These are phyloP conservation scores for Leccinum subtestaceum DNA, from an alignment of 768 basidiomycete genomes.

Conservation along the genomic window DNA sequence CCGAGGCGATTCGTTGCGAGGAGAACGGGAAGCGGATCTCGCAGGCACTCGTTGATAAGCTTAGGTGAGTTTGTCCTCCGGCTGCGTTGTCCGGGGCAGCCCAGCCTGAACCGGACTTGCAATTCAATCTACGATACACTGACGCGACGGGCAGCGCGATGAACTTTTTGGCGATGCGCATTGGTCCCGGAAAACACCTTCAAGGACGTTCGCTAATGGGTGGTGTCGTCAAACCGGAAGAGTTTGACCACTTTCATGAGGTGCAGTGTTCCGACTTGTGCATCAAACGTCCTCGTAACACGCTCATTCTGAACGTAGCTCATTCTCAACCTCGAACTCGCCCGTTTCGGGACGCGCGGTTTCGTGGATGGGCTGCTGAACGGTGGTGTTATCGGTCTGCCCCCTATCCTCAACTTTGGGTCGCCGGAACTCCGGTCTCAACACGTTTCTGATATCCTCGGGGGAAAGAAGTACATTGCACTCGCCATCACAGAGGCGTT, in stretches of 20 bases:
- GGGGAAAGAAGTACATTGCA: slow-evolving; percentile 81
- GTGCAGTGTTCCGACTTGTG: slow-evolving; percentile 32
- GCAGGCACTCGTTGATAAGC: slow-evolving; percentile 79
- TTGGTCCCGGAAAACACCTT: slow-evolving; percentile 83
- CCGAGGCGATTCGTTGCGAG: slow-evolving; percentile 78
- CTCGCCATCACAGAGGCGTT: slow-evolving; percentile 94
- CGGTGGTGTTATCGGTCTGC: slow-evolving; percentile 82
- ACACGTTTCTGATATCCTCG: slow-evolving; percentile 70
- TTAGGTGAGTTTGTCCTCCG: slow-evolving; percentile 53
- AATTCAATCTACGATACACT: not conserved
- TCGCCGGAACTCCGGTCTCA: slow-evolving; percentile 66
- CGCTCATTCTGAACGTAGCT: slow-evolving; percentile 41
- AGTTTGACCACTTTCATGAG: slow-evolving; percentile 95
- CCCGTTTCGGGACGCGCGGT: slow-evolving; percentile 79
- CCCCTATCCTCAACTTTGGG: slow-evolving; percentile 87
- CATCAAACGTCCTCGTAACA: not conserved
- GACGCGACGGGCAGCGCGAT: slow-evolving; percentile 46
- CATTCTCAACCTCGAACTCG: slow-evolving; percentile 79
- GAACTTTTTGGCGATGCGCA: slow-evolving; percentile 62
- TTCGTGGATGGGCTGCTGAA: slow-evolving; percentile 85
- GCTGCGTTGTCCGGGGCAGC: no score
- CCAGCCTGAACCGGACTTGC: not conserved
- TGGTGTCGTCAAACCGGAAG: slow-evolving; percentile 78
- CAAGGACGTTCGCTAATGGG: slow-evolving; percentile 77
- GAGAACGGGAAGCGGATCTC: slow-evolving; percentile 85